Percentiles rank a stretch among this genome's conserved stretches.
phyloP scores from a whole-genome alignment of 78 protist species.

The Dictyostelium capitatum region DNA sequence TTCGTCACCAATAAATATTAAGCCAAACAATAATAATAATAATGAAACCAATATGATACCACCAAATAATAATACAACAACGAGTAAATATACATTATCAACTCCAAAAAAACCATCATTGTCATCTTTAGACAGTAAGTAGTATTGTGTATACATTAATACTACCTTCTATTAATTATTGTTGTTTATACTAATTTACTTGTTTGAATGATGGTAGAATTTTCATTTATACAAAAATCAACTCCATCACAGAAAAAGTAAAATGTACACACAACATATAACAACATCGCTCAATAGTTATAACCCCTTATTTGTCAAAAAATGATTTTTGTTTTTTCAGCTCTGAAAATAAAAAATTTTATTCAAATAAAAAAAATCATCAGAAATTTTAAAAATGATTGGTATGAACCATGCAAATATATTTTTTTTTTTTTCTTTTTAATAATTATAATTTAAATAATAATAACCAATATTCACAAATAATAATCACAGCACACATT shows the following conservation, averaged over 20 bases:
- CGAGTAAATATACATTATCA: neutral
- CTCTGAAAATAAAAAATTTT: no score
- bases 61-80: neutral
- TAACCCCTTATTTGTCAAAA: no score
- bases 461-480: no score
- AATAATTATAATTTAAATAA: no score
- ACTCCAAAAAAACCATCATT: neutral
- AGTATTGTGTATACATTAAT: neutral
- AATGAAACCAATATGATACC: neutral
- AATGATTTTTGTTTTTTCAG: no score
- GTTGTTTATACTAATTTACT: neutral
- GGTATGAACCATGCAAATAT: no score
- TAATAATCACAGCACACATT: no score
- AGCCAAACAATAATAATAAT: neutral
- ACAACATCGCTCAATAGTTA: neutral
- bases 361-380: no score
- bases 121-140: neutral
- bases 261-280: no score
- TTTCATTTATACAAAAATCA: conserved; percentile 5
- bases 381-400: no score
- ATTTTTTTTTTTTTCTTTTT: no score
- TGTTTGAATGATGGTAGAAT: neutral
- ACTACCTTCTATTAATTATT: neutral
- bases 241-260: neutral
- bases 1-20: conserved; percentile 7